Evolutionary conservation across 2,329 filamentous ascomycete genomes (phyloP).

Genomic region (Fusarium palustre): DNA sequence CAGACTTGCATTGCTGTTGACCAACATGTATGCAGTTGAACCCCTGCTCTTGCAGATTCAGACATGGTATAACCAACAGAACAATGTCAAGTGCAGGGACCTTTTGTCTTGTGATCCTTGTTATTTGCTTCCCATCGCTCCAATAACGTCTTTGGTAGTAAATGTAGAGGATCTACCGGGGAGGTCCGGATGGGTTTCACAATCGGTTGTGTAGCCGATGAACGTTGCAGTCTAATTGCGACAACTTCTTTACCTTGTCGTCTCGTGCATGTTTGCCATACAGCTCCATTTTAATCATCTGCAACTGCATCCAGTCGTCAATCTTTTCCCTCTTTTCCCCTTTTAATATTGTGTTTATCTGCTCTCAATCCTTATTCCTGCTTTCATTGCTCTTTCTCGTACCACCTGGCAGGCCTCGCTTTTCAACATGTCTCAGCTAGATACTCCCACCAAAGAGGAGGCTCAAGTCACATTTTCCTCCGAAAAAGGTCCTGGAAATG

Average conservation of each 20-base stretch:
- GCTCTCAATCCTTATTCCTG: background rate
- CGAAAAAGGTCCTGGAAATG: constrained; percentile 21
- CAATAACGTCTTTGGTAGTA: background rate
- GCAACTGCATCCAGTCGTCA: background rate
- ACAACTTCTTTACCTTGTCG: background rate
- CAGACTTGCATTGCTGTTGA: background rate
- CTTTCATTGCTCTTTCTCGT: background rate
- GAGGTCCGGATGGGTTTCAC: constrained; percentile 1
- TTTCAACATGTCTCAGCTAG: constrained; percentile 25
- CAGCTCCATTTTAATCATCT: background rate
- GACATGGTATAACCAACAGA: background rate
- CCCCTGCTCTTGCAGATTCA: constrained; percentile 1
- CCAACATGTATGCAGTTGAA: background rate
- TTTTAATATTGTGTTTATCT: background rate
- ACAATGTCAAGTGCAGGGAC: background rate
- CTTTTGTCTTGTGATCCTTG: constrained; percentile 1
- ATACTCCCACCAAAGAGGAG: constrained; percentile 12
- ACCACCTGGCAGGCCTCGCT: background rate
- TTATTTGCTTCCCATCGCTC: background rate
- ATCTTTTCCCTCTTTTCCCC: background rate
- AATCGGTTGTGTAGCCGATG: constrained; percentile 6
- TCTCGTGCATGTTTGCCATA: background rate
- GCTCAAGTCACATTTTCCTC: constrained; percentile 23
- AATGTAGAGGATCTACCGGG: background rate
- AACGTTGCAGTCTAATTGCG: background rate